phyloP scores from a whole-genome alignment of 306 rosid genomes.

The Fragaria vesca region DNA sequence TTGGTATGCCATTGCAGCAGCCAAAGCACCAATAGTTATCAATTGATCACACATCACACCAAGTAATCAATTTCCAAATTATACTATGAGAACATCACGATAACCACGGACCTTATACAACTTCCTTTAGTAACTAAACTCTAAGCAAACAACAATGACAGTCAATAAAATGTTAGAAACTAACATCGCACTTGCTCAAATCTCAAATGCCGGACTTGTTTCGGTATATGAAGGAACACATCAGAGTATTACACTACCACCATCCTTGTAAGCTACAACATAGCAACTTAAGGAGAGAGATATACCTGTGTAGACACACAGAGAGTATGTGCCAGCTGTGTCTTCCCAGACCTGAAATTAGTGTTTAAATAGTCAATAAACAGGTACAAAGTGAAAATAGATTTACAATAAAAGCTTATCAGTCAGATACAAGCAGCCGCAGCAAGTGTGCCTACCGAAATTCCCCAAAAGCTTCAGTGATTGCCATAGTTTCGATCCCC shows the following conservation, averaged over 20 bases:
- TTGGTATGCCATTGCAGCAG: neutral
- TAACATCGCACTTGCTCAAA: conserved; percentile 3
- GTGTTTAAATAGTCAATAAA: neutral
- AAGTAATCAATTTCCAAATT: neutral
- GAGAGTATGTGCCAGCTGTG: conserved; percentile 96
- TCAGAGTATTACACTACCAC: neutral
- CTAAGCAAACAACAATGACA: neutral
- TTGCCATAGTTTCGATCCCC: conserved; percentile 83
- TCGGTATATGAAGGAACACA: neutral
- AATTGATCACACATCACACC: neutral
- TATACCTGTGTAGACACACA: conserved; percentile 93
- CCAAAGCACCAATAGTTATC: neutral
- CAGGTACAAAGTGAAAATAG: neutral
- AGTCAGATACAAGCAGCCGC: neutral
- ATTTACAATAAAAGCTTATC: neutral
- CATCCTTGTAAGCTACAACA: too few species aligned
- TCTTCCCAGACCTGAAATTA: conserved; percentile 78
- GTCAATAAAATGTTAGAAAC: neutral
- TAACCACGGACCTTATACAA: neutral
- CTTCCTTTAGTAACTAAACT: neutral
- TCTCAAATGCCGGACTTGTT: conserved; percentile 1
- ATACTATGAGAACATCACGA: neutral
- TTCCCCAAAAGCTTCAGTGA: conserved; percentile 97
- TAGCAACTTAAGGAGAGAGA: conserved; percentile 7
- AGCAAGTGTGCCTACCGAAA: conserved; percentile 56